phyloP scores from a whole-genome alignment of 495 filamentous ascomycete genomes.

The Venustampulla echinocandica region DNA sequence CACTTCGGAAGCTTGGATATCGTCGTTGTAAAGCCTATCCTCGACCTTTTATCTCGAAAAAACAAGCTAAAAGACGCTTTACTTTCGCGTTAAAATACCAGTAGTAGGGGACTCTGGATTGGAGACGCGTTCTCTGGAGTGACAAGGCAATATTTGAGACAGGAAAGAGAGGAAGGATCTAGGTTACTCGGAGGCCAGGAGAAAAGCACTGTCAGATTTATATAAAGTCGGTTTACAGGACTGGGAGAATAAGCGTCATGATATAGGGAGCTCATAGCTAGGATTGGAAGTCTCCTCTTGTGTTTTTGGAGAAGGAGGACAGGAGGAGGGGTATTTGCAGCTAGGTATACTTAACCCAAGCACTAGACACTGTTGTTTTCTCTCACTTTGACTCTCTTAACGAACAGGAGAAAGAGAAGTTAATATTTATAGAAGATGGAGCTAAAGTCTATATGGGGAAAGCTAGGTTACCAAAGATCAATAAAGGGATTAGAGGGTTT shows the following conservation, averaged over 20 bases:
- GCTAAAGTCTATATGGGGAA: not conserved
- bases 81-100: not conserved
- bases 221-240: constrained; percentile 8
- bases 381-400: not conserved
- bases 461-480: not conserved
- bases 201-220: constrained; percentile 4
- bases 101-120: not conserved
- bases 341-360: not conserved
- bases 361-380: constrained; percentile 1
- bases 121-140: not conserved
- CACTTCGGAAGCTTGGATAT: not conserved
- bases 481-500: constrained; percentile 1
- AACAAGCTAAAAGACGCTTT: not conserved
- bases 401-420: not conserved
- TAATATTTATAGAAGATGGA: constrained; percentile 11
- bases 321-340: constrained; percentile 2
- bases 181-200: constrained; percentile 1
- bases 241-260: constrained; percentile 8
- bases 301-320: constrained; percentile 6
- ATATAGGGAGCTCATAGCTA: constrained; percentile 12
- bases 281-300: constrained; percentile 10
- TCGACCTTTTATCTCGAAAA: not conserved
- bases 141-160: constrained; percentile 2
- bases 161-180: constrained; percentile 4
- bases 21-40: not conserved